Conservation (phyloP, 2,329 filamentous ascomycete species). For the Lachnellula willkommii region DNA sequence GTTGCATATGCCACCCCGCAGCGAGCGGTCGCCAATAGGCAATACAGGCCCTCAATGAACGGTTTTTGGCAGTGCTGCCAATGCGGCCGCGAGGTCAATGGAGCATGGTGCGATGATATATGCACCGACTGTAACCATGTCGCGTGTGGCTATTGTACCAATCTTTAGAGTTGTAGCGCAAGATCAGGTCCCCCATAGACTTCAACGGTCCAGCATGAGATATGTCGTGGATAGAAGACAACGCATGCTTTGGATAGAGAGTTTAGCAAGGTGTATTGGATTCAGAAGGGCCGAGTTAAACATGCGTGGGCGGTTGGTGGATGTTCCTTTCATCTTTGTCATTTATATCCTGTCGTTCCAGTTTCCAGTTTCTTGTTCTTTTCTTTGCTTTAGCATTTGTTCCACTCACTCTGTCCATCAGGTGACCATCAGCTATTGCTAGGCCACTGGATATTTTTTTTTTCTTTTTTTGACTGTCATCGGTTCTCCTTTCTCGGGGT, state of each 20-base stretch:
- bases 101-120: neutral
- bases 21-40: neutral
- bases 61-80: slow-evolving; percentile 17
- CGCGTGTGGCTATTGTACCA: neutral
- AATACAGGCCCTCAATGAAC: neutral
- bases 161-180: neutral
- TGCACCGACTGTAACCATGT: slow-evolving; percentile 5
- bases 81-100: slow-evolving; percentile 8
- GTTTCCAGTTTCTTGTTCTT: neutral
- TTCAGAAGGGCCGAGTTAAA: neutral
- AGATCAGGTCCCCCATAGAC: neutral
- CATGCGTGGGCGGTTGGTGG: neutral
- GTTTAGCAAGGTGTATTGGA: neutral
- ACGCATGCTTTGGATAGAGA: neutral
- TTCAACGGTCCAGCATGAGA: neutral
- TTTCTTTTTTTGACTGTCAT: neutral
- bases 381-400: neutral
- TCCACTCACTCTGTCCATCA: neutral
- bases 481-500: neutral
- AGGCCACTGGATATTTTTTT: neutral
- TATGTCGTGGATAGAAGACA: neutral
- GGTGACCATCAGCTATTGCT: neutral
- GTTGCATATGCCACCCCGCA: neutral
- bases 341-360: neutral
- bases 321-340: neutral